Base-by-base conservation (phyloP, 805 yeast genomes). In the Yarrowia porcina region DNA sequence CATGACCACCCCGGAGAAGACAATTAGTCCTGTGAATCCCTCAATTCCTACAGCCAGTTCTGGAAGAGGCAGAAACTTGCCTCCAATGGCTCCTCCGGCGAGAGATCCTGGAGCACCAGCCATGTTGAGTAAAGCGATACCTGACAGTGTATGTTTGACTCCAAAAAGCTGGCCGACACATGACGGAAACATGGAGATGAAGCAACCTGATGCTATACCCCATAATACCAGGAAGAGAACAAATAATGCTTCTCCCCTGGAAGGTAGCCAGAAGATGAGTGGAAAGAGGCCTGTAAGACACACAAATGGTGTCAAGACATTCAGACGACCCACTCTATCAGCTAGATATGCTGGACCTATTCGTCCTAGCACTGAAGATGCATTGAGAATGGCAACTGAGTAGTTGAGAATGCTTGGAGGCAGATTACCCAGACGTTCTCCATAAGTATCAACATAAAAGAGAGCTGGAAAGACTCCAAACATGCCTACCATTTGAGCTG, bases 291-390 rank as follows among this genome's bases (percentile, higher is more conserved):
- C 59, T 12, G 59, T 52, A 4, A 52, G 17, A 17, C 21, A 52
- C 17, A 52, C 59, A 25, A 52, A 52, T 7, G 59, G 59, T 2
- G 59, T 52, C 21, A 52, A 20, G 17, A 52, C 59, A 32, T 52
- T 52, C 4, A 52, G 59, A 12, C 59, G 59, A 18, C 59, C 59
- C 4, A 52, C n/a, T 36, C 59, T n/a, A 33, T 52, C 59, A 0
- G 59, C 59, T 17, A 52, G 15, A 11, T 52, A 52, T 20, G 59
- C 59, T 2, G 59, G 59, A 4, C 13, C 59, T 3, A 52, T 52
- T 36, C 59, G 12, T 23, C 59, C 86, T 25, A 83, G 67, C 1
- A 77, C 67, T 63, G 83, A 71, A 10, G 67, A 66, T n/a, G 74
- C 75, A 39, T 72, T 74, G 25, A 69, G 61, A 39, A 71, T 67